phyloP scores from a whole-genome alignment of 2,329 filamentous ascomycete genomes.

The Graphilbum sp. region DNA sequence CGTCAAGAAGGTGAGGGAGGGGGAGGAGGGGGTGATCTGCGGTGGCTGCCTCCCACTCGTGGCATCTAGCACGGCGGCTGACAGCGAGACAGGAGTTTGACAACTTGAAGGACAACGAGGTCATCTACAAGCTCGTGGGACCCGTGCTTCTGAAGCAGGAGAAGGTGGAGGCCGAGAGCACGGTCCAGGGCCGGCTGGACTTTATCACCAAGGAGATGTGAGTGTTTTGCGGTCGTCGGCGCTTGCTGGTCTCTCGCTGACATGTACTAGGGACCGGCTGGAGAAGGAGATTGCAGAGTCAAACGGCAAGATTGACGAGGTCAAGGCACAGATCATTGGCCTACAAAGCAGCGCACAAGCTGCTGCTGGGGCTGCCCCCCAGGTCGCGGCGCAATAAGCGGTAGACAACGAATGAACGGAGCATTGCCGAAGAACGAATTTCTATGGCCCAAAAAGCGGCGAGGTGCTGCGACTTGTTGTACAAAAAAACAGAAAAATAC shows the following conservation, averaged over 20 bases:
- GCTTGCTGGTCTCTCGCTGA: neutral
- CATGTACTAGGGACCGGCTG: constrained; percentile 15
- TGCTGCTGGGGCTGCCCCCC: constrained; percentile 16
- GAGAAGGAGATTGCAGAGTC: constrained; percentile 38
- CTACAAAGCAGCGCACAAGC: constrained; percentile 33
- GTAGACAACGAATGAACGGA: neutral
- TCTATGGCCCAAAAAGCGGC: too few relatives aligned
- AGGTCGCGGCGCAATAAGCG: constrained; percentile 9
- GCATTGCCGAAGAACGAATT: too few relatives aligned
- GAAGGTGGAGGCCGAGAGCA: constrained; percentile 73
- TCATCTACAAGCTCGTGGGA: constrained; percentile 90
- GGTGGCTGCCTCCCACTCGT: constrained; percentile 3
- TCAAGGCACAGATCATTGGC: constrained; percentile 43
- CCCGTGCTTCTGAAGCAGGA: constrained; percentile 93
- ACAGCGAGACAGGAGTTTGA: constrained; percentile 57
- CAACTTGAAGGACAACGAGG: constrained; percentile 60
- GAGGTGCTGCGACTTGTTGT: too few relatives aligned
- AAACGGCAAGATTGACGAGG: constrained; percentile 39
- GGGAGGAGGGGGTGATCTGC: too few relatives aligned
- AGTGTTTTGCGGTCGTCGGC: neutral
- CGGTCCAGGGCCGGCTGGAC: constrained; percentile 77
- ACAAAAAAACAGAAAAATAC: too few relatives aligned
- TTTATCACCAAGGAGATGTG: constrained; percentile 93
- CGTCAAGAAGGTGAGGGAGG: constrained; percentile 74
- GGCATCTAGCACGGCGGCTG: neutral